Base-by-base conservation (phyloP, 345 rosid genomes). In the Eucalyptus sp. region DNA sequence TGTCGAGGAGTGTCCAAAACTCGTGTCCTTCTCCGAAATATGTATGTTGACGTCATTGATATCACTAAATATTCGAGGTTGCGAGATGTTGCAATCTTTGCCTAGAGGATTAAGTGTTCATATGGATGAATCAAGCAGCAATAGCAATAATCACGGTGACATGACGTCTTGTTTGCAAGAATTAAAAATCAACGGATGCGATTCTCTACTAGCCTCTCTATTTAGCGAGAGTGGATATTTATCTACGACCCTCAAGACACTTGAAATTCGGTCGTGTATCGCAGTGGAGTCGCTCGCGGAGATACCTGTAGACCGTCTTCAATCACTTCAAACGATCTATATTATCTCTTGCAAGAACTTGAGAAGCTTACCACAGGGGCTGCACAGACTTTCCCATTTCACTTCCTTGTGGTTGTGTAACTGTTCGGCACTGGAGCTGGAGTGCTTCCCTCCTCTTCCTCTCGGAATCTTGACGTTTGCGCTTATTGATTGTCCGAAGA, bases 111-210 rank as follows among this genome's bases (percentile, higher is more conserved):
- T 13, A 62, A 13, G 71, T 29, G 13, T 62, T 62, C 9, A 29
- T 10, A 9, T 24, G 29, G 13, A 24, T 29, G 71, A 62, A 62
- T 0, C 71, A 62, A 62, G 31, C 5, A 29, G 0, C 1, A 10
- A 0, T 1, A 2, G 0, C 3, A 2, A 24, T 58, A 58, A 24
- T 4, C 64, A 58, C 1, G 0, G 6, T 56, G 64, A 58, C 64
- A 24, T 24, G 13, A 24, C 0, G 13, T 10, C 7, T 24, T 2
- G 7, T 58, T 24, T 24, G 13, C 64, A 58, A 58, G 0, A 24
- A 0, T 4, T 58, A 24, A 2, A 0, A 2, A 10, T 4, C 0
- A 0, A 1, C 0, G 0, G 0, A 10, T 24, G 7, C 13, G 0
- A 58, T 58, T 58, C 64, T 58, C 6, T 58, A 2, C 3, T 0